These are phyloP conservation scores for Aphanocladium album DNA, from an alignment of 2,329 filamentous ascomycete genomes.

Conservation along the genomic window DNA sequence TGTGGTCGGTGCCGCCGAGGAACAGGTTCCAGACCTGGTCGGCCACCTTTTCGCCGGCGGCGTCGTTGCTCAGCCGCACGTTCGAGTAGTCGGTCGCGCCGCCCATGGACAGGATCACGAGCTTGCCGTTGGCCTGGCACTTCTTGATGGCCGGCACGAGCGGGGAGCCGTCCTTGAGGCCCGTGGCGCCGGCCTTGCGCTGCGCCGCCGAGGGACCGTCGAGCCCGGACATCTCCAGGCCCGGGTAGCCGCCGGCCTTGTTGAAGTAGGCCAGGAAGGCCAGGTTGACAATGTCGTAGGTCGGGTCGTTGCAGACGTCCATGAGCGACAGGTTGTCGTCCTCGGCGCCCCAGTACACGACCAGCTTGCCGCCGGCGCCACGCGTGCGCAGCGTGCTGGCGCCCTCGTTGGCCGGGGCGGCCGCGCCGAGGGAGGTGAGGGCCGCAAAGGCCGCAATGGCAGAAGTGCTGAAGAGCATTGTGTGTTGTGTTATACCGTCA, in stretches of 20 bases:
- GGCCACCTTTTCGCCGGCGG: slow-evolving; percentile 49
- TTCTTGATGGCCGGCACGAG: slow-evolving; percentile 33
- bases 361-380: slow-evolving; percentile 17
- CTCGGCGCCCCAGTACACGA: slow-evolving; percentile 20
- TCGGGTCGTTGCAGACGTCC: slow-evolving; percentile 17
- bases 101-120: slow-evolving; percentile 64
- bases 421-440: slow-evolving; percentile 5
- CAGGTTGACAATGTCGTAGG: slow-evolving; percentile 21
- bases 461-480: slow-evolving; percentile 10
- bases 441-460: slow-evolving; percentile 3
- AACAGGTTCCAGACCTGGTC: slow-evolving; percentile 64
- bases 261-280: slow-evolving; percentile 20
- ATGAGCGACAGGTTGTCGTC: slow-evolving; percentile 17
- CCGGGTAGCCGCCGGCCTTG: slow-evolving; percentile 14
- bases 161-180: slow-evolving; percentile 18
- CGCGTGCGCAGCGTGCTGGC: background rate
- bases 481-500: background rate
- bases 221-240: slow-evolving; percentile 9
- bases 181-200: slow-evolving; percentile 18
- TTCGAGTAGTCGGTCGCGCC: slow-evolving; percentile 63
- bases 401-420: background rate
- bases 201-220: slow-evolving; percentile 12
- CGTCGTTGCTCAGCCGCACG: slow-evolving; percentile 46
- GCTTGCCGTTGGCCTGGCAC: slow-evolving; percentile 63
- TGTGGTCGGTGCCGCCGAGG: slow-evolving; percentile 39